These are phyloP conservation scores for Rhodotorula sphaerocarpa DNA, from an alignment of 768 basidiomycete species.

Conservation along the genomic window DNA sequence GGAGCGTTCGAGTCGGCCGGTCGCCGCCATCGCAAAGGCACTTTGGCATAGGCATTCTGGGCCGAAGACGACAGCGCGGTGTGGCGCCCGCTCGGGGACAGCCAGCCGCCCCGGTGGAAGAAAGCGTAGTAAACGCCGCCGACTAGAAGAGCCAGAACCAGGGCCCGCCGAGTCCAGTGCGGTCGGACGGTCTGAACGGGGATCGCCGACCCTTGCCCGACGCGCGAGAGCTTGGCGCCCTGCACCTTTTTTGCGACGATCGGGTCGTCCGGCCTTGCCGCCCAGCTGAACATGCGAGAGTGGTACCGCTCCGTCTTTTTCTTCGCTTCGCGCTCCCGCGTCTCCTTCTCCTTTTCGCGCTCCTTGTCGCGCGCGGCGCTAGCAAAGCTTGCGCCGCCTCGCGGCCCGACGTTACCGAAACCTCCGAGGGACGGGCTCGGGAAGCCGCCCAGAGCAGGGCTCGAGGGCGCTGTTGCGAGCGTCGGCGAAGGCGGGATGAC, in stretches of 20 bases:
- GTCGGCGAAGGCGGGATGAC: conserved; percentile 17
- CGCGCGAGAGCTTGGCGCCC: neutral
- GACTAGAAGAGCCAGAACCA: conserved; percentile 1
- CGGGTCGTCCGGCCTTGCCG: neutral
- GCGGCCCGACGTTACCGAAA: neutral
- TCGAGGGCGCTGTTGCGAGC: neutral
- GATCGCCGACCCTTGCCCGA: neutral
- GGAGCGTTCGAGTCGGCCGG: no score
- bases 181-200: neutral
- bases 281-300: conserved; percentile 25
- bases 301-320: conserved; percentile 7
- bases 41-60: no score
- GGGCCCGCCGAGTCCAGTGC: no score
- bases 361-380: conserved; percentile 29
- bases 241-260: neutral
- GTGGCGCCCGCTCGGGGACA: no score
- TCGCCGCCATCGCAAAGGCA: no score
- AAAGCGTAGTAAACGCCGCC: neutral
- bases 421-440: conserved; percentile 7
- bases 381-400: conserved; percentile 11
- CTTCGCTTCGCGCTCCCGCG: conserved; percentile 18
- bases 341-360: conserved; percentile 24
- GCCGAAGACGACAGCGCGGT: no score
- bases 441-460: neutral
- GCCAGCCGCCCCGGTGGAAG: neutral